These are phyloP conservation scores for Patellaria atrata DNA, from an alignment of 495 filamentous ascomycete genomes.

Conservation along the genomic window DNA sequence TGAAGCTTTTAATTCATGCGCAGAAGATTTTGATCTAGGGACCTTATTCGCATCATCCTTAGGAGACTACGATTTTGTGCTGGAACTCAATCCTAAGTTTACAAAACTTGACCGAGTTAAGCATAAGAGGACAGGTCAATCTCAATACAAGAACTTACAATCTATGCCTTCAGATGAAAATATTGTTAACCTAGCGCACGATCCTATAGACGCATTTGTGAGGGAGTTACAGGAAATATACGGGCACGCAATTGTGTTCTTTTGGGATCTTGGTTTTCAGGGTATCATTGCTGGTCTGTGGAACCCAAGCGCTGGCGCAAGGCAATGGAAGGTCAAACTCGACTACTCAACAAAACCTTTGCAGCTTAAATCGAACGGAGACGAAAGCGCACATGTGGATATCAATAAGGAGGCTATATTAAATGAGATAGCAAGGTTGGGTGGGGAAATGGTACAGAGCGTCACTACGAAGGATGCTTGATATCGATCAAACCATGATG, in stretches of 20 bases:
- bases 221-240: constrained; percentile 47
- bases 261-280: constrained; percentile 45
- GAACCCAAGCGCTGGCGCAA: constrained; percentile 47
- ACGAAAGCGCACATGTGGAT: constrained; percentile 31
- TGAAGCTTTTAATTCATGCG: constrained; percentile 42
- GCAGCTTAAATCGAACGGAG: constrained; percentile 16
- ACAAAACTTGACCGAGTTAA: too few species aligned
- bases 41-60: constrained; percentile 54
- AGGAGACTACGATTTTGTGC: constrained; percentile 70
- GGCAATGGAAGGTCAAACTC: constrained; percentile 53
- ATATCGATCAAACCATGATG: too few species aligned
- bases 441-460: constrained; percentile 44
- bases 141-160: constrained; percentile 59
- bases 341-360: constrained; percentile 51
- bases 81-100: constrained; percentile 48
- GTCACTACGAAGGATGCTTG: too few species aligned
- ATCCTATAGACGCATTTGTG: constrained; percentile 39
- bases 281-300: constrained; percentile 61
- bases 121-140: constrained; percentile 14
- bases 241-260: constrained; percentile 53
- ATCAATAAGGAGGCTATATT: constrained; percentile 63
- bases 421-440: constrained; percentile 63
- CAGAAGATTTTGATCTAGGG: constrained; percentile 20
- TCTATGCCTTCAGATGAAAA: constrained; percentile 22
- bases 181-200: constrained; percentile 30